These are phyloP conservation scores for Glycyrrhiza uralensis DNA, from an alignment of 306 rosid species.

Conservation along the genomic window DNA sequence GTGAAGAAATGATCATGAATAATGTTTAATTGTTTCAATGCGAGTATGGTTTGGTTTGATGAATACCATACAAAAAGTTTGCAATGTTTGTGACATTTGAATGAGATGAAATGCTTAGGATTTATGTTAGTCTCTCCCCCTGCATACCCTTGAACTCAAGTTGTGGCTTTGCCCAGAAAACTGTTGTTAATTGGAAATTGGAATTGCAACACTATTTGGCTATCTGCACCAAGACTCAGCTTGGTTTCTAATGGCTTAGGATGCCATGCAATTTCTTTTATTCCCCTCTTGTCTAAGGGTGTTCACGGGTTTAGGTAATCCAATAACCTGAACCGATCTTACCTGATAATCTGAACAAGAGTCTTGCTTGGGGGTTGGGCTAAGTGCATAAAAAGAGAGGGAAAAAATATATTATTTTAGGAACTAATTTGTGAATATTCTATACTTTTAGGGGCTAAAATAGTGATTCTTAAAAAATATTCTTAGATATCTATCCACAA, in stretches of 20 bases:
- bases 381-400: no score
- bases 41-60: background rate
- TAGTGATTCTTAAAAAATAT: no score
- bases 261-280: background rate
- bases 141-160: background rate
- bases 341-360: no score
- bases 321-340: no score
- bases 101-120: background rate
- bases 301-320: no score
- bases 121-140: background rate
- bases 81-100: background rate
- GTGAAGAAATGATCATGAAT: slow-evolving; percentile 47
- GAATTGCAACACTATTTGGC: background rate
- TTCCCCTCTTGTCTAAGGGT: no score
- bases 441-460: no score
- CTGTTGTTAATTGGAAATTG: background rate
- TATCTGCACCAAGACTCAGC: no score
- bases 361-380: no score
- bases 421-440: no score
- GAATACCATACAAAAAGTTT: background rate
- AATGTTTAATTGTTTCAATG: background rate
- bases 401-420: no score
- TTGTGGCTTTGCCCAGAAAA: background rate
- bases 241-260: background rate
- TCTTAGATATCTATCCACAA: no score